A percentile compares a stretch with the other conserved stretches of the same genome.
These are phyloP conservation scores for Aristolochia fimbriata DNA, from an alignment of 164 flowering plant genomes.

Conservation along the genomic window DNA sequence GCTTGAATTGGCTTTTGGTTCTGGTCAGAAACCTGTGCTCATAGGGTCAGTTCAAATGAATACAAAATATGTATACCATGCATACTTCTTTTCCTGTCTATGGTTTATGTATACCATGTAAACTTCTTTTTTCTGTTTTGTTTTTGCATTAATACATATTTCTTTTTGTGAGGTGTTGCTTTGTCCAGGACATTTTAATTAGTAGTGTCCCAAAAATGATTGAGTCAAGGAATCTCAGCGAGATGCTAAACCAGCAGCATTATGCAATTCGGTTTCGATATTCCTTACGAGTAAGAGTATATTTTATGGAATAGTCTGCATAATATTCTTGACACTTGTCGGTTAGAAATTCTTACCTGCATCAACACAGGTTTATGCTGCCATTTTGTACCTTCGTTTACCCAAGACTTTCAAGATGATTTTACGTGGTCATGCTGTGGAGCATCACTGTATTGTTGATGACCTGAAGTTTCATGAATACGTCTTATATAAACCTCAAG, in stretches of 20 bases:
- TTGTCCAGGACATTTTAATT: constrained; percentile 64
- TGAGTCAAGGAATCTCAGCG: constrained; percentile 9
- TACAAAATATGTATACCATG: no score
- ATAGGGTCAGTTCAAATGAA: no score
- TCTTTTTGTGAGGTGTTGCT: neutral
- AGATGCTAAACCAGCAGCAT: constrained; percentile 43
- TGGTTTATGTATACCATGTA: no score
- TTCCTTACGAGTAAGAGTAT: constrained; percentile 69
- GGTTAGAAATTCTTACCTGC: neutral
- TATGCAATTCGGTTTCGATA: constrained; percentile 51
- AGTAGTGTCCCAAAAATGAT: constrained; percentile 25
- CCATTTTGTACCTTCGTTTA: constrained; percentile 67
- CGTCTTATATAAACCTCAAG: constrained; percentile 73
- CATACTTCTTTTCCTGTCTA: no score
- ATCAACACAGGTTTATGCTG: constrained; percentile 47
- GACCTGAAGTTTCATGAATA: constrained; percentile 65
- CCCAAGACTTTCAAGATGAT: constrained; percentile 58
- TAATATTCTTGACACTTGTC: neutral
- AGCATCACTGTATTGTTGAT: constrained; percentile 62
- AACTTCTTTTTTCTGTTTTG: no score
- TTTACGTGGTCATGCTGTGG: constrained; percentile 64
- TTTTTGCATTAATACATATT: no score
- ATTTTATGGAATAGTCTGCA: neutral
- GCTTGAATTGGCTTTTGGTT: no score
- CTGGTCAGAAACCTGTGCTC: no score